Evolutionary conservation across 768 basidiomycete species (phyloP), one percentile per base, ranked within the genome.

Genomic region (Calocera cornea): DNA sequence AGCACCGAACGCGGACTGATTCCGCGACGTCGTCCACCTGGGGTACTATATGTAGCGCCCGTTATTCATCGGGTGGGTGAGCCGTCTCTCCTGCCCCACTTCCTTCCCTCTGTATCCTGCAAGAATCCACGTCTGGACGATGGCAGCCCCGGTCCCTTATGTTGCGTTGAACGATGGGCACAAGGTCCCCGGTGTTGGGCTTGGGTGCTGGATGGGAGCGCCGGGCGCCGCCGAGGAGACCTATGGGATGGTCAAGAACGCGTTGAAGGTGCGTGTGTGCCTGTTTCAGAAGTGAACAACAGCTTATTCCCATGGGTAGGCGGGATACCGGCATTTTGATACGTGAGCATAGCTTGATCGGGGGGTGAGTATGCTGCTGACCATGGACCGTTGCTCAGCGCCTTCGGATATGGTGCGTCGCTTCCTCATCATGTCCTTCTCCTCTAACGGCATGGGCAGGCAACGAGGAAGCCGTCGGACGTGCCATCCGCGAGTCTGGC

Each of bases 321-420:
- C 66, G 41, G 83, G 82, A 3, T 84, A 84, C 75, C 75, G 80
- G 16, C 82, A 82, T 69, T 76, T 84, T 41, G 81, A 82, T 72
- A 80, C 72, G 17, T 73, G 54, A 31, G 29, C 65, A 40, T 27
- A 5, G 27, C 22, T 3, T 27, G 12, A 34, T 72, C 75, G 31
- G n/a, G 67, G 40, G 12, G 49, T 19, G 16, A 47, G 44, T 8
- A 24, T 7, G 44, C 36, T 38, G 24, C 44, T 47, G 19, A 47
- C 19, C 5, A 24, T 24, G 44, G 24, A 19, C 44, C 7, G 44
- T 3, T 3, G 5, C 16, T 19, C 44, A 47, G 44, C 16, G 44
- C 44, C 3, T 47, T 19, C 19, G 44, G 44, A 5, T 47, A 47
- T 19, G 44, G 44, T 47, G 24, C 44, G 44, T 24, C 24, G 33